These are phyloP conservation scores for Lagenaria siceraria DNA, from an alignment of 306 rosid species.

Conservation along the genomic window DNA sequence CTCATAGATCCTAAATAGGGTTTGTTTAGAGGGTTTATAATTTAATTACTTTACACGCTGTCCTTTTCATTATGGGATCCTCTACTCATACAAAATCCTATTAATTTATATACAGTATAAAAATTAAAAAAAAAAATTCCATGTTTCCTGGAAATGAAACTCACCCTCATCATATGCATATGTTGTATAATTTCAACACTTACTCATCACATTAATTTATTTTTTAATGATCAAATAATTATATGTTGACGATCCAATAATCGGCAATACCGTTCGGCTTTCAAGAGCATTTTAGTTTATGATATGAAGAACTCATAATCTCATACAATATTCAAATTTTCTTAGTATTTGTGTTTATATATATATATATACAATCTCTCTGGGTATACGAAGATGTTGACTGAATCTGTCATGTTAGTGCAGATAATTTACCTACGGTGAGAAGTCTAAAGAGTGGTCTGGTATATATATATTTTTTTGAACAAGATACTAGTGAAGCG, in stretches of 20 bases:
- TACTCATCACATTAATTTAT: neutral
- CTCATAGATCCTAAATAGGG: neutral
- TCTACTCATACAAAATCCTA: neutral
- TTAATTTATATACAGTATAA: neutral
- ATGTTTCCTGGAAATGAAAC: conserved; percentile 8
- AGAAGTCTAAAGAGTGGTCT: too few species aligned
- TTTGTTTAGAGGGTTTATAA: neutral
- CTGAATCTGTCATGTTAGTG: too few species aligned
- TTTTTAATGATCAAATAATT: neutral
- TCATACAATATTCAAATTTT: too few species aligned
- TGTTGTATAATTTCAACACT: neutral
- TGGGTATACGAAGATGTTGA: too few species aligned
- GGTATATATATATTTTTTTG: too few species aligned
- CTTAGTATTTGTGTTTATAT: too few species aligned
- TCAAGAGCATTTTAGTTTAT: neutral
- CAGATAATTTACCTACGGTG: too few species aligned
- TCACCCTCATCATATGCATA: neutral
- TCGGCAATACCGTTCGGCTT: too few species aligned
- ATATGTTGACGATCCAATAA: neutral
- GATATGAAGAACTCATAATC: neutral
- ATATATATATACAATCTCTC: too few species aligned
- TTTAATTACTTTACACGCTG: neutral
- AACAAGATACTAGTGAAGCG: too few species aligned
- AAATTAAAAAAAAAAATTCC: neutral
- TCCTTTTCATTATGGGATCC: neutral